A percentile compares a stretch with the other conserved stretches of the same genome.
Conservation (phyloP, 1,139 yeast species). For the Kodamaea fungicola region DNA sequence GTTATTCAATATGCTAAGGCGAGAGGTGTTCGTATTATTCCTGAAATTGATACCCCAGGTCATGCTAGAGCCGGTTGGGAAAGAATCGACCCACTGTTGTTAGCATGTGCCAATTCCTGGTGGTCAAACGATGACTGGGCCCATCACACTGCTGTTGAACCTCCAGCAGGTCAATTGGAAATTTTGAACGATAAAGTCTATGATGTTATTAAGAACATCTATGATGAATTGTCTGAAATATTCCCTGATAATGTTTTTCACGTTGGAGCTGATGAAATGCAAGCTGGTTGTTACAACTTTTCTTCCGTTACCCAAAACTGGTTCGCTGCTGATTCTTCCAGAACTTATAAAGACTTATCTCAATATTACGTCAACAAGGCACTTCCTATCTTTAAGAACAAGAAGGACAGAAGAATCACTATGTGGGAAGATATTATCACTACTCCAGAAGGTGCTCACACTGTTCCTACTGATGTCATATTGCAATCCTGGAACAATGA, state of each 20-base stretch:
- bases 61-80: constrained; percentile 47
- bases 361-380: constrained; percentile 40
- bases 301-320: constrained; percentile 28
- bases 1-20: constrained; percentile 34
- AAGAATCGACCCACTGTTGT: constrained; percentile 29
- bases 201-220: constrained; percentile 33
- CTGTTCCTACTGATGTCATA: constrained; percentile 30
- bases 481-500: constrained; percentile 42
- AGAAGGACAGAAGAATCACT: constrained; percentile 22
- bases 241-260: constrained; percentile 42
- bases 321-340: constrained; percentile 23
- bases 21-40: constrained; percentile 44
- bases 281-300: constrained; percentile 33
- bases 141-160: constrained; percentile 36
- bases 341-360: constrained; percentile 29
- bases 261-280: constrained; percentile 46
- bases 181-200: constrained; percentile 34
- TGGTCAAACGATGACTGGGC: constrained; percentile 28
- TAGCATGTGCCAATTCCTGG: constrained; percentile 33
- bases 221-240: constrained; percentile 30
- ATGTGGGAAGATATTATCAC: constrained; percentile 51
- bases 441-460: constrained; percentile 19
- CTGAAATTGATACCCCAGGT: constrained; percentile 50
- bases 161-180: constrained; percentile 48
- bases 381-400: constrained; percentile 30